Base-by-base conservation (phyloP, 2,329 filamentous ascomycete genomes). In the Fusarium cicatricum region DNA sequence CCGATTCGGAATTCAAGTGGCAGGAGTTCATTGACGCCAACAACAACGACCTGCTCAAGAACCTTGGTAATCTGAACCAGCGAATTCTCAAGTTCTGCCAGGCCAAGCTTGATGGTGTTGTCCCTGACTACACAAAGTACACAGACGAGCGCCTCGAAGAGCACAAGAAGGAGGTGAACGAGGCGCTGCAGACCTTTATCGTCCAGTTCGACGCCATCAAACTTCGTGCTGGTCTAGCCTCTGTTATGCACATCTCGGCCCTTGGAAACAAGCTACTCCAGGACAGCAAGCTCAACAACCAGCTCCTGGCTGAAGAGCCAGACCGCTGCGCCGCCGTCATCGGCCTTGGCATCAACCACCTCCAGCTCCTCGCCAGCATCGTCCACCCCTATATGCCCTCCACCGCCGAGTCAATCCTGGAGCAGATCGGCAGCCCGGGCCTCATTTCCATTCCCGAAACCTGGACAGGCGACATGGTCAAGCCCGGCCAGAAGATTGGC, bases 1-100 rank as follows among this genome's bases (percentile, higher is more conserved):
- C 89, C 45, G 93, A 97, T 71, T 90, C 91, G 0, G 90, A 97
- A 71, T 97, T 97, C 73, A 90, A 94, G 72, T 97, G 92, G 92
- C 85, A 81, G 53, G 84, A 88, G 39, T 96, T 97, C 76, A 89
- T 95, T 59, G 83, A 87, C 31, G 82, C 85, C 65, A 97, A 97
- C 82, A 97, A 97, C 80, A 92, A 90, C 70, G 91, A 95, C 71
- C 83, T 97, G n/a, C 75, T 90, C 43, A 88, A 88, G 73, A 90
- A 90, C 74, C 80, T 90, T 34, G 88, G 88, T 49, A 92, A 92
- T 74, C 85, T 91, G 67, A 87, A 90, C 71, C 89, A 90, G 75
- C 83, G 89, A 49, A 80, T 90, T 23, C 80, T 91, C 75, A 92
- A 92, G 77, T 90, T 91, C 71, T 83, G 89, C 74, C 87, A 91